These are phyloP conservation scores for Fusarium miscanthi DNA, from an alignment of 2,329 filamentous ascomycete genomes.

Conservation along the genomic window DNA sequence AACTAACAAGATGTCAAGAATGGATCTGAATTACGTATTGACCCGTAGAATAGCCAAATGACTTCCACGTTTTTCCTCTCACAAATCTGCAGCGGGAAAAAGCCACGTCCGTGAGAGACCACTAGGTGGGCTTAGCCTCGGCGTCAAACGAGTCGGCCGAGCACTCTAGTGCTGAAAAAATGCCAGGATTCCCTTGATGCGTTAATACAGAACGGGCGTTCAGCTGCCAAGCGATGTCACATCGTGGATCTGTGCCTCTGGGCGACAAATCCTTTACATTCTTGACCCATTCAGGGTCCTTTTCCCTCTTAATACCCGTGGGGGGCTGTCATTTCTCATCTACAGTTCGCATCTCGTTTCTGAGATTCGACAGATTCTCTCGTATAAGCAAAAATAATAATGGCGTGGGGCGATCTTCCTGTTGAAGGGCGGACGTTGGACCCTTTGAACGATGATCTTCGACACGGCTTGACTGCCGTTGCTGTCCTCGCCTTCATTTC, in stretches of 20 bases:
- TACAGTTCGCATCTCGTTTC: not conserved
- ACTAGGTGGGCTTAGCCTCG: not conserved
- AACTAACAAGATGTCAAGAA: not conserved
- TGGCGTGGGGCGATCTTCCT: slow-evolving; percentile 43
- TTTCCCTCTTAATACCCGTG: not conserved
- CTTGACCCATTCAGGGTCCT: not conserved
- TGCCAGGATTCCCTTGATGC: not conserved
- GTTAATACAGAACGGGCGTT: not conserved
- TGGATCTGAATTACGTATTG: slow-evolving; percentile 4
- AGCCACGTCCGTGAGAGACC: not conserved
- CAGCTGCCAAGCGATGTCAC: slow-evolving; percentile 11
- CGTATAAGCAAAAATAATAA: not conserved
- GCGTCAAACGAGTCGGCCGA: not conserved
- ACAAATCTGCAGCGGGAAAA: not conserved
- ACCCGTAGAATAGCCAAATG: not conserved
- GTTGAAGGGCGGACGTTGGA: slow-evolving; percentile 40
- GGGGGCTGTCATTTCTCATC: not conserved
- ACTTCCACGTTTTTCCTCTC: not conserved
- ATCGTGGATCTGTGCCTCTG: slow-evolving; percentile 17
- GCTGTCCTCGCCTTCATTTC: slow-evolving; percentile 47
- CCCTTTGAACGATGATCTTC: slow-evolving; percentile 37
- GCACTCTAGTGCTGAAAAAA: not conserved
- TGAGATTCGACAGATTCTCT: not conserved
- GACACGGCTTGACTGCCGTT: slow-evolving; percentile 47
- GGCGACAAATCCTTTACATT: not conserved